Conservation (phyloP, 2,329 filamentous ascomycete species). For the Cryphonectria carpinicola region DNA sequence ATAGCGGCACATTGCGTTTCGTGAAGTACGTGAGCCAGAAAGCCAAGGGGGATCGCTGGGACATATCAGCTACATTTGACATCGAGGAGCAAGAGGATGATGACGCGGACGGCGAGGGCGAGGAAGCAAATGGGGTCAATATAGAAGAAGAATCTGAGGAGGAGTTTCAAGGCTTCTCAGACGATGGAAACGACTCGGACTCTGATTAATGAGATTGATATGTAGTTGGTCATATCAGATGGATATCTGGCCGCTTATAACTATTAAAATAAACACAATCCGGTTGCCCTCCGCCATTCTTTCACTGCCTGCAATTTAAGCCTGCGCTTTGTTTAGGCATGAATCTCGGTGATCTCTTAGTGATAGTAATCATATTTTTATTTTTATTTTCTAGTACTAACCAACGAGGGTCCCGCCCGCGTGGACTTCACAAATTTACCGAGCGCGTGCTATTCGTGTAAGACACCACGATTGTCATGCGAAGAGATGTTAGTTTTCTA, state of each 20-base stretch:
- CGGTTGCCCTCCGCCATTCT: neutral
- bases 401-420: neutral
- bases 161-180: conserved; percentile 63
- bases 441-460: neutral
- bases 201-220: conserved; percentile 33
- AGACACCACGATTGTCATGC: neutral
- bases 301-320: neutral
- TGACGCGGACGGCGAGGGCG: conserved; percentile 39
- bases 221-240: neutral
- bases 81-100: conserved; percentile 62
- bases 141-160: conserved; percentile 55
- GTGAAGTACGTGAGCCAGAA: conserved; percentile 91
- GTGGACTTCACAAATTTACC: neutral
- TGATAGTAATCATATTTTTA: neutral
- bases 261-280: neutral
- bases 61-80: conserved; percentile 79
- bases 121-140: conserved; percentile 29
- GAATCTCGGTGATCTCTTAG: neutral
- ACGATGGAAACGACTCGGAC: conserved; percentile 42
- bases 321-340: neutral
- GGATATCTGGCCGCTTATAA: neutral
- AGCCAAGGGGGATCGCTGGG: conserved; percentile 90
- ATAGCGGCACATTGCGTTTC: conserved; percentile 85
- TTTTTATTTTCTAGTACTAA: neutral
- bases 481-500: neutral